A percentile compares a stretch with the other conserved stretches of the same genome.
Conservation (phyloP, 306 rosid genomes). For the Fragaria nilgerrensis region DNA sequence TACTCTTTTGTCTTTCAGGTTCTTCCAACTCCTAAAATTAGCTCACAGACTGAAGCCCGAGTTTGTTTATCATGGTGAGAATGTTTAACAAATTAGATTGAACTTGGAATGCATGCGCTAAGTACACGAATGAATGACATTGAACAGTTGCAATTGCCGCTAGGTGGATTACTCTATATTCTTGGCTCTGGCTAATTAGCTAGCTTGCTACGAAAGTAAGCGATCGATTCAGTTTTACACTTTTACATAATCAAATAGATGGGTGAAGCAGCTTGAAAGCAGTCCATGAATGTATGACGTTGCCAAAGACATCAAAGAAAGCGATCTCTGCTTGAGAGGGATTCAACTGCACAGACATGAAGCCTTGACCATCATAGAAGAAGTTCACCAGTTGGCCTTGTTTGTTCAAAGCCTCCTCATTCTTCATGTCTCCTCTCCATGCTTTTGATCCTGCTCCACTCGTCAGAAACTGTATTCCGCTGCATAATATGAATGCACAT, state of each 20-base stretch:
- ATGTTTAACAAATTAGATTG: background rate
- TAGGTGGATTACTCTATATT: background rate
- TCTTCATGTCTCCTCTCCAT: slow-evolving; percentile 46
- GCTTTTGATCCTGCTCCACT: slow-evolving; percentile 94
- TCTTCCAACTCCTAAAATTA: background rate
- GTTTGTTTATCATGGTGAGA: background rate
- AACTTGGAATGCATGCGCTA: background rate
- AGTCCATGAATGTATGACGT: slow-evolving; percentile 42
- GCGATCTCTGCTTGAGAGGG: slow-evolving; percentile 37
- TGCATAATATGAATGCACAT: slow-evolving; percentile 27
- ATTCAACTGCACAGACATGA: slow-evolving; percentile 55
- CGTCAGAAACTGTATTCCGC: slow-evolving; percentile 65
- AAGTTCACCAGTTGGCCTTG: slow-evolving; percentile 34
- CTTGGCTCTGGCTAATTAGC: background rate
- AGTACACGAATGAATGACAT: background rate
- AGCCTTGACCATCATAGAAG: slow-evolving; percentile 88
- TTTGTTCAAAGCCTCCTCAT: slow-evolving; percentile 25
- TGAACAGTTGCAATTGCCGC: background rate
- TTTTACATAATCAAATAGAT: background rate
- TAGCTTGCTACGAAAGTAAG: background rate
- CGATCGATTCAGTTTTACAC: background rate
- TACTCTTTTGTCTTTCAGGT: background rate
- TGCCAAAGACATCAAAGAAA: slow-evolving; percentile 59
- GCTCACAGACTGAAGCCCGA: background rate
- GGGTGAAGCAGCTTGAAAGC: slow-evolving; percentile 38